phyloP scores from a whole-genome alignment of 306 rosid genomes.

The Cicer judaicum region DNA sequence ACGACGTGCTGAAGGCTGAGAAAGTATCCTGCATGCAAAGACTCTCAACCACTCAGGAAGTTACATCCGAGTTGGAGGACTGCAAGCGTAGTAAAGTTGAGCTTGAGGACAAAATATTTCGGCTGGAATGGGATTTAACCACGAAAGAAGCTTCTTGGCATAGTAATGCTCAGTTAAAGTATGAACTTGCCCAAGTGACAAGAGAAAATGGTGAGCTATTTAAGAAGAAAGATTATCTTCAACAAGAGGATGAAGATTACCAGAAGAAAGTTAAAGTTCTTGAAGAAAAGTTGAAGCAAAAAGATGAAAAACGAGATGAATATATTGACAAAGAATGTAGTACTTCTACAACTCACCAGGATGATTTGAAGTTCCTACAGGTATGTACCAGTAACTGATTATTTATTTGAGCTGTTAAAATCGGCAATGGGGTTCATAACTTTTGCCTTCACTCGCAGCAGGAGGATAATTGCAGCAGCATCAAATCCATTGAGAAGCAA shows the following conservation, averaged over 20 bases:
- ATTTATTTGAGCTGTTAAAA: constrained; percentile 9
- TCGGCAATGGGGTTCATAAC: not conserved
- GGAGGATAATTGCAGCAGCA: constrained; percentile 8
- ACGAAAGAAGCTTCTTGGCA: constrained; percentile 48
- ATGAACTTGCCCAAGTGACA: constrained; percentile 48
- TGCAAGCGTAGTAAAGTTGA: constrained; percentile 45
- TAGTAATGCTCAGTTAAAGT: constrained; percentile 48
- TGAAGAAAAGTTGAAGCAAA: constrained; percentile 49
- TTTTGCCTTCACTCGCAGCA: constrained; percentile 34
- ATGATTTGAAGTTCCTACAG: constrained; percentile 39
- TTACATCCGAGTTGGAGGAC: constrained; percentile 51
- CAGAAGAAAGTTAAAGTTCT: constrained; percentile 47
- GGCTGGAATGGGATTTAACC: constrained; percentile 51
- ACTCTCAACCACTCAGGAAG: constrained; percentile 49
- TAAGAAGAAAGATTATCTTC: constrained; percentile 43
- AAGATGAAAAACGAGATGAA: constrained; percentile 39
- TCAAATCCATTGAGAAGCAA: not conserved
- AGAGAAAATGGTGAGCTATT: constrained; percentile 47
- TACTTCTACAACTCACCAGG: constrained; percentile 11
- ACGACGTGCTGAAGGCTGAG: constrained; percentile 54
- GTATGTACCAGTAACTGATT: constrained; percentile 28
- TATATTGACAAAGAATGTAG: constrained; percentile 23
- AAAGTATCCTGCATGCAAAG: constrained; percentile 43
- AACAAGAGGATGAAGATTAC: constrained; percentile 52
- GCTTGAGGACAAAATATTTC: constrained; percentile 53